Percentiles rank a stretch among this genome's conserved stretches.
Evolutionary conservation across 2,329 filamentous ascomycete species (phyloP).

Genomic region (Arthroderma uncinatum): DNA sequence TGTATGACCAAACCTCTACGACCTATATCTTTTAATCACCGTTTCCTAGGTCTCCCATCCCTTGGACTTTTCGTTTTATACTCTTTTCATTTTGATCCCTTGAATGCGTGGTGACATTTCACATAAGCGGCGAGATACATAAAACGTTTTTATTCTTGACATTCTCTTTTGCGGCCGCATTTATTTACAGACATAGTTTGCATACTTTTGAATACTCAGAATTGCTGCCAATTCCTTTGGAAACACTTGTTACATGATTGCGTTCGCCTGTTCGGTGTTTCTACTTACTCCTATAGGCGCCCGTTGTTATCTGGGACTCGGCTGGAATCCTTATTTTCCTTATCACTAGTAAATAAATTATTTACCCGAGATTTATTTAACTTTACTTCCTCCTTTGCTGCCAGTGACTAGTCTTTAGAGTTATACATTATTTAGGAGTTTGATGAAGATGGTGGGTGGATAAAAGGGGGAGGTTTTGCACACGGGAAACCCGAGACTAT

Average conservation of each 20-base stretch:
- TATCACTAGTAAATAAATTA: too few relatives aligned
- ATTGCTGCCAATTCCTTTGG: background rate
- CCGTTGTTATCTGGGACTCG: too few relatives aligned
- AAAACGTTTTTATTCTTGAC: background rate
- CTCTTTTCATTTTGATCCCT: background rate
- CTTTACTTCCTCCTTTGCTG: too few relatives aligned
- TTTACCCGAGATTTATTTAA: too few relatives aligned
- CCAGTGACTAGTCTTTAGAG: too few relatives aligned
- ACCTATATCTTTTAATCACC: slow-evolving; percentile 4
- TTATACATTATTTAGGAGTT: too few relatives aligned
- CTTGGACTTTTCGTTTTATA: background rate
- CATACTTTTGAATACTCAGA: background rate
- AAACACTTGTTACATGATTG: background rate
- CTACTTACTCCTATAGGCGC: too few relatives aligned
- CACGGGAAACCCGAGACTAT: background rate
- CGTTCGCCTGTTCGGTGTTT: background rate
- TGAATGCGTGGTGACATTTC: background rate
- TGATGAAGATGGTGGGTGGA: too few relatives aligned
- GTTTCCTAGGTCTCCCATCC: background rate
- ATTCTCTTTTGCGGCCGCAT: background rate
- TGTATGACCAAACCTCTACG: slow-evolving; percentile 5
- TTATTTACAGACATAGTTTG: background rate
- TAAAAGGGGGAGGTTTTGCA: too few relatives aligned
- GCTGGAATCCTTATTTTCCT: too few relatives aligned
- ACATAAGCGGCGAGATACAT: slow-evolving; percentile 1